Evolutionary conservation across 106 monocot species (phyloP), one percentile per base, ranked within the genome.

Genomic region (Narthecium ossifragum): DNA sequence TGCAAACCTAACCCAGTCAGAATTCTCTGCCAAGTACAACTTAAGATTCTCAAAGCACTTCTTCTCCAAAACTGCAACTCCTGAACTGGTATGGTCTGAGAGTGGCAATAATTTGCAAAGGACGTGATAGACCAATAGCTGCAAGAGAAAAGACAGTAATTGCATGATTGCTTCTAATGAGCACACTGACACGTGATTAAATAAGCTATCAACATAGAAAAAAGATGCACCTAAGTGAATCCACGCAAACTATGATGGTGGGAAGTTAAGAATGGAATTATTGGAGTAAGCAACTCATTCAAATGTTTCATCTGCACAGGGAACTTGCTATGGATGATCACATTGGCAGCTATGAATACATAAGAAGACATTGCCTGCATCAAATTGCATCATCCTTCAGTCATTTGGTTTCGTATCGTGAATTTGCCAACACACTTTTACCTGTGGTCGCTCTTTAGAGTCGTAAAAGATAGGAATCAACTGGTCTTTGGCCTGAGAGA

Each of bases 191-290:
- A 3, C 55, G 12, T 27, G 5, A 9, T 55, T 11, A 31, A 62
- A 4, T 27, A 31, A 57, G 11, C 28, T 27, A 38, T 25, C 29
- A 10, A 50, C 14, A 20, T 8, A 15, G 14, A 53, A 50, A 17
- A 31, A 39, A 48, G 31, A 67, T 22, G 2, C 56, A 85, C 93
- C 85, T 94, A 89, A 70, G 85, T 83, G 64, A 94, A 85, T 41
- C 78, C 85, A 58, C 93, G 88, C 40, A 94, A 74, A 62, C 93
- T 89, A 51, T 94, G 93, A 55, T 94, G 93, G 78, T 94, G 93
- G 15, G 93, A 94, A 25, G 93, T 94, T 47, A 94, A 75, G n/a
- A 94, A 89, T 65, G 93, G 93, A 59, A 94, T 72, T 74, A 94
- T 70, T 51, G 93, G 82, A 49, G 93, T 88, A 74, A 94, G 74